A percentile compares a stretch with the other conserved stretches of the same genome.
phyloP scores from a whole-genome alignment of 768 basidiomycete genomes.

The Tricholoma hemisulphureum region DNA sequence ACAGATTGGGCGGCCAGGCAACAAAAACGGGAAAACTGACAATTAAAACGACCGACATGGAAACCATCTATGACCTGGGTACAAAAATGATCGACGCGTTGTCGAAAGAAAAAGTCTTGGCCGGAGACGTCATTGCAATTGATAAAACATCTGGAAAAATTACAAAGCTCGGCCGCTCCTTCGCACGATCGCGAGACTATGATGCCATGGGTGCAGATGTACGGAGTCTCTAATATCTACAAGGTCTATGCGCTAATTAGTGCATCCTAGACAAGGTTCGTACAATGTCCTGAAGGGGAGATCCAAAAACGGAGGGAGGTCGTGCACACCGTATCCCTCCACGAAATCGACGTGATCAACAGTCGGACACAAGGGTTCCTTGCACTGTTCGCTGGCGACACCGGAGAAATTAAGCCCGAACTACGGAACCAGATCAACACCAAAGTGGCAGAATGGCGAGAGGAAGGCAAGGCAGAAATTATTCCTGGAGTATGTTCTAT shows the following conservation, averaged over 20 bases:
- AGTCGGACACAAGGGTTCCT: conserved; percentile 98
- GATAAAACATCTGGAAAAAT: conserved; percentile 98
- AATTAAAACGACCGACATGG: conserved; percentile 99
- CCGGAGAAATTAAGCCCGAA: conserved; percentile 98
- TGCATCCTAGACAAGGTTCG: conserved; percentile 82
- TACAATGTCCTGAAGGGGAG: conserved; percentile 97
- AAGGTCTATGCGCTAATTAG: conserved; percentile 5
- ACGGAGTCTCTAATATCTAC: conserved; percentile 31
- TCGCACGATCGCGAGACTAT: conserved; percentile 96
- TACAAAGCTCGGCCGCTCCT: conserved; percentile 92
- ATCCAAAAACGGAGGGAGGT: conserved; percentile 97
- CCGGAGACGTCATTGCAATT: conserved; percentile 93
- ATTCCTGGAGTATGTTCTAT: conserved; percentile 78
- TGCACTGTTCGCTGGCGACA: conserved; percentile 92
- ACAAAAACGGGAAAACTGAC: conserved; percentile 98
- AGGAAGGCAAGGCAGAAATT: conserved; percentile 98
- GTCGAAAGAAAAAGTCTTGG: conserved; percentile 94
- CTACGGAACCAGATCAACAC: conserved; percentile 94
- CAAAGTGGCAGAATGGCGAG: conserved; percentile 96
- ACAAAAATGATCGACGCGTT: conserved; percentile 99
- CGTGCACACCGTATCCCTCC: conserved; percentile 94
- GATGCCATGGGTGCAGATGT: conserved; percentile 99
- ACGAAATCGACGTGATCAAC: conserved; percentile 99
- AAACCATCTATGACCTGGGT: conserved; percentile 97
- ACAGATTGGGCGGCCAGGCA: conserved; percentile 50